Percentiles rank a stretch among this genome's conserved stretches.
These are phyloP conservation scores for Oenanthe javanica DNA, from an alignment of 140 eudicot genomes.

Conservation along the genomic window DNA sequence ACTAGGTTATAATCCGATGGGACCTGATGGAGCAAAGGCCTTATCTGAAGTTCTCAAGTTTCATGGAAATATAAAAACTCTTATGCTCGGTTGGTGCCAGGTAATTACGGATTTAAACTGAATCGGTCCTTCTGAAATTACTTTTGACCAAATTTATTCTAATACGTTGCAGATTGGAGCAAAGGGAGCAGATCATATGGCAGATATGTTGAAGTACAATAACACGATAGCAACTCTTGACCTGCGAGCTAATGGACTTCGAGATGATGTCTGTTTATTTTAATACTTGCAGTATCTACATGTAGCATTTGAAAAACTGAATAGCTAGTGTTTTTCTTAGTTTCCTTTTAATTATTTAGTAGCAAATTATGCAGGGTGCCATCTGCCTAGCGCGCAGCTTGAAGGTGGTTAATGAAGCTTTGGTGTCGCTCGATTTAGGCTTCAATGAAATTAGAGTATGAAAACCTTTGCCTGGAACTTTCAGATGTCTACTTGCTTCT, in stretches of 20 bases:
- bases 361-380: constrained; percentile 55
- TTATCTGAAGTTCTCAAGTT: constrained; percentile 82
- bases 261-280: constrained; percentile 60
- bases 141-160: constrained; percentile 1
- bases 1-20: constrained; percentile 93
- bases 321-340: not conserved
- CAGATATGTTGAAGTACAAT: constrained; percentile 82
- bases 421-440: constrained; percentile 75
- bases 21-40: constrained; percentile 95
- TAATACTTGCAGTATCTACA: not conserved
- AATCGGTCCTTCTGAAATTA: not conserved
- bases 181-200: constrained; percentile 77
- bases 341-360: constrained; percentile 8
- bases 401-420: constrained; percentile 88
- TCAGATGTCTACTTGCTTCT: not conserved
- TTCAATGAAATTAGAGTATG: constrained; percentile 90
- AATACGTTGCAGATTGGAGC: constrained; percentile 58
- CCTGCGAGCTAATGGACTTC: constrained; percentile 83
- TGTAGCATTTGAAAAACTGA: not conserved
- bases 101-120: constrained; percentile 24
- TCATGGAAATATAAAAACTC: constrained; percentile 78
- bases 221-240: constrained; percentile 73
- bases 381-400: constrained; percentile 81
- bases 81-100: constrained; percentile 99
- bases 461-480: not conserved